A percentile compares a stretch with the other conserved stretches of the same genome.
Conservation (phyloP, 306 rosid genomes). For the Trichosanthes cucumerina region DNA sequence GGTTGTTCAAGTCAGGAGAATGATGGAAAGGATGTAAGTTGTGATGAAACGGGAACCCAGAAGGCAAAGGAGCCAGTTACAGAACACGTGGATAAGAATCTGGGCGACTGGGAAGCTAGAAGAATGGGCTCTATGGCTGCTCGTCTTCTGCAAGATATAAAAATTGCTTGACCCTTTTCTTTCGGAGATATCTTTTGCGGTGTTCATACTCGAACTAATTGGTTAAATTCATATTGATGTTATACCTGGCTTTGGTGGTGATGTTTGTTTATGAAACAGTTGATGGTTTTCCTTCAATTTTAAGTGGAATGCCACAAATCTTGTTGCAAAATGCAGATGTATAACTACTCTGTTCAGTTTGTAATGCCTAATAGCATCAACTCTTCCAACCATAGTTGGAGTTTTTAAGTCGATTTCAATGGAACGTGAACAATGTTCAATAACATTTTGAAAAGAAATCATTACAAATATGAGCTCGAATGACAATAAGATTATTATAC, state of each 20-base stretch:
- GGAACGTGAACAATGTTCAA: neutral
- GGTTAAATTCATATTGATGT: neutral
- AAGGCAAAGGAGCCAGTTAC: constrained; percentile 20
- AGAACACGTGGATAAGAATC: constrained; percentile 24
- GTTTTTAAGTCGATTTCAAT: neutral
- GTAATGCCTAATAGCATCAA: neutral
- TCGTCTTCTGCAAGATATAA: constrained; percentile 61
- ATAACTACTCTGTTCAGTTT: neutral
- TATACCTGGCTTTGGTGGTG: neutral
- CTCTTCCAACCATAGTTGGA: neutral
- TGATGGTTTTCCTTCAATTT: neutral
- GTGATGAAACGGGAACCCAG: constrained; percentile 13
- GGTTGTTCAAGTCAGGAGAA: constrained; percentile 21
- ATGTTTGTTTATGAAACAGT: neutral
- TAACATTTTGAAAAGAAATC: neutral
- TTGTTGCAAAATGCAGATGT: neutral
- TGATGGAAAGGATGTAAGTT: constrained; percentile 18
- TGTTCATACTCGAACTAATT: neutral
- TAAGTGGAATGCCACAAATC: neutral
- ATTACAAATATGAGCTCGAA: neutral
- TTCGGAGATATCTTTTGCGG: neutral
- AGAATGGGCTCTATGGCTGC: constrained; percentile 85
- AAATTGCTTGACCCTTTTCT: constrained; percentile 29
- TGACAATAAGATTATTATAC: constrained; percentile 15
- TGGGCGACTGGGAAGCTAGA: constrained; percentile 78